Base-by-base conservation (phyloP, 345 rosid species). In the Arabis hirsuta region DNA sequence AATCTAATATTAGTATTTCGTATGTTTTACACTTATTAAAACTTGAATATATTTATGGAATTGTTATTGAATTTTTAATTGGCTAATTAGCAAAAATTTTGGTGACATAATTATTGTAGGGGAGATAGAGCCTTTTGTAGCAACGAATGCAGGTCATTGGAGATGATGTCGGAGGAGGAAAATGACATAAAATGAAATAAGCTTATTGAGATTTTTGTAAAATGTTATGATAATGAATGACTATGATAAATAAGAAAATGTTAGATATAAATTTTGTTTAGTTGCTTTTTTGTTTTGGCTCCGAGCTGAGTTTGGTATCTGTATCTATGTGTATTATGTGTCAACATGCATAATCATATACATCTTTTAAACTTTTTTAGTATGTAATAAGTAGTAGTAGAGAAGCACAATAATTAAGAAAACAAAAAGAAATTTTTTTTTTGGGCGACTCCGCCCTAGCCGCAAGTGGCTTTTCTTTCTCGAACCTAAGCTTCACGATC, bases 101-200 rank as follows among this genome's bases (percentile, higher is more conserved):
- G 47, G 54, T 60, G 14, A 70, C 11, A 34, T 32, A 57, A 58
- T 73, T 65, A 4, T 36, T 82, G 22, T 81, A 93, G 97, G 76
- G 97, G 97, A 27, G 97, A 89, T 71, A 90, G 84, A 79, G 92
- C 98, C 29, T 93, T 93, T 64, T 93, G 98, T 89, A 93, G 98
- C 81, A 48, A 67, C 20, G 97, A 89, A 67, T 93, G 98, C 86
- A 71, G 97, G 68, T 72, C 84, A 51, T 77, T 83, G 79, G 89
- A 82, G 83, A 93, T 90, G 83, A 44, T 83, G 84, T 64, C 79
- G 4, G 98, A 92, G 4, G 80, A 92, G 7, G 80, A 72, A 77
- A 48, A 71, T 65, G 54, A 65, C 32, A 66, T 34, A 53, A 57
- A 56, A 65, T 71, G 59, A 64, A 29, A 57, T 55, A 69, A 45